Evolutionary conservation across 129 eudicot species (phyloP).

Genomic region (Dittrichia graveolens): DNA sequence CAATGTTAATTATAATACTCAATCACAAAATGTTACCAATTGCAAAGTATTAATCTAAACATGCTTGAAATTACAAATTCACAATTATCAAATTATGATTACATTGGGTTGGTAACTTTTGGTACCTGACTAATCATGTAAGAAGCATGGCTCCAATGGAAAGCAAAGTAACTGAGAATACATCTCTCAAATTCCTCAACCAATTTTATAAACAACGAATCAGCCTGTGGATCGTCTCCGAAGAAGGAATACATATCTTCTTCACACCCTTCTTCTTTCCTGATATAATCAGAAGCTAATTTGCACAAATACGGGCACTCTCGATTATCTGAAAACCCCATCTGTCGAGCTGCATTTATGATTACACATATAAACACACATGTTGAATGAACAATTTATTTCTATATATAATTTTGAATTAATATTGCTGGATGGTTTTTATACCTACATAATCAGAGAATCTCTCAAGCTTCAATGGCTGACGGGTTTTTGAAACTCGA

Average conservation of each 20-base stretch:
- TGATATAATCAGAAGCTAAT: slow-evolving; percentile 75
- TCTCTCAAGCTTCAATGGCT: slow-evolving; percentile 64
- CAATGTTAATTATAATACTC: too few species aligned
- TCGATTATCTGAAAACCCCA: slow-evolving; percentile 68
- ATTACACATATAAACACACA: slow-evolving; percentile 3
- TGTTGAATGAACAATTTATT: background rate
- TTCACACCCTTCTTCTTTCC: slow-evolving; percentile 77
- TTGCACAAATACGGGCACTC: slow-evolving; percentile 78
- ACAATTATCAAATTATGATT: too few species aligned
- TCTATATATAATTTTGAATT: background rate
- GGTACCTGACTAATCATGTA: slow-evolving; percentile 79
- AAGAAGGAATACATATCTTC: slow-evolving; percentile 75
- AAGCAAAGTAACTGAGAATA: slow-evolving; percentile 89
- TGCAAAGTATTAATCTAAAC: too few species aligned
- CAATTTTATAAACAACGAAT: slow-evolving; percentile 85
- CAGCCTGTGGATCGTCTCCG: slow-evolving; percentile 64
- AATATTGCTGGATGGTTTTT: slow-evolving; percentile 31
- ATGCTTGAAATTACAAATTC: too few species aligned
- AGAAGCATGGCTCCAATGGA: slow-evolving; percentile 85
- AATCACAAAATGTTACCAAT: too few species aligned
- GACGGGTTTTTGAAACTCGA: slow-evolving; percentile 50
- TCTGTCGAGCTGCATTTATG: slow-evolving; percentile 76
- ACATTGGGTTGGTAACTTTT: background rate
- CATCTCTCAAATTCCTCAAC: slow-evolving; percentile 96
- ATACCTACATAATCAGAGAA: slow-evolving; percentile 96